These are phyloP conservation scores for Podospora bellae-mahoneyi DNA, from an alignment of 495 filamentous ascomycete species.

Conservation along the genomic window DNA sequence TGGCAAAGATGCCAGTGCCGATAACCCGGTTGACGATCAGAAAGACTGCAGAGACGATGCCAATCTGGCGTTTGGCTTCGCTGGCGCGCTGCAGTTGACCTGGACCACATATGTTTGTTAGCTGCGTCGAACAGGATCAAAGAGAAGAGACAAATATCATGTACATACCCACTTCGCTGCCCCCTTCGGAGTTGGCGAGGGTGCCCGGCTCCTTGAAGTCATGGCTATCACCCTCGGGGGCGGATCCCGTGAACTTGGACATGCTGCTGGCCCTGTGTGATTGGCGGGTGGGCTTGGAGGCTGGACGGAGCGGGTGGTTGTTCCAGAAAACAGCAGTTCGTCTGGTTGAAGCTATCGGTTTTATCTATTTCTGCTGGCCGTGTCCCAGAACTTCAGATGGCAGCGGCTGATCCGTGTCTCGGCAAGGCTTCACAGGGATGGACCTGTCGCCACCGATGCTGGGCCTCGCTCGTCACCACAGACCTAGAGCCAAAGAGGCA, in stretches of 20 bases:
- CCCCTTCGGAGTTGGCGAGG: not conserved
- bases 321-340: not conserved
- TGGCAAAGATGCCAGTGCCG: conserved; percentile 77
- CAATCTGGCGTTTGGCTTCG: conserved; percentile 38
- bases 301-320: not conserved
- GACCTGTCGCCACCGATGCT: not conserved
- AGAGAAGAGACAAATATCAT: not conserved
- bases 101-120: not conserved
- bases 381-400: not conserved
- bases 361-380: not conserved
- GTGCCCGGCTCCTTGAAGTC: not conserved
- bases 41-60: conserved; percentile 37
- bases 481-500: conserved; percentile 9
- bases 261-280: conserved; percentile 5
- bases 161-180: conserved; percentile 13
- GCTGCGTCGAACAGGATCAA: not conserved
- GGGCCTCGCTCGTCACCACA: not conserved
- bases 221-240: not conserved
- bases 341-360: not conserved
- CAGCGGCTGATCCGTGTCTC: not conserved
- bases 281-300: not conserved
- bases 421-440: not conserved
- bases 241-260: conserved; percentile 9
- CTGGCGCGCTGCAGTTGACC: conserved; percentile 28
- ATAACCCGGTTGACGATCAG: conserved; percentile 62